Evolutionary conservation across 148 eudicot species (phyloP), one percentile per base, ranked within the genome.

Genomic region (Beta vulgaris): DNA sequence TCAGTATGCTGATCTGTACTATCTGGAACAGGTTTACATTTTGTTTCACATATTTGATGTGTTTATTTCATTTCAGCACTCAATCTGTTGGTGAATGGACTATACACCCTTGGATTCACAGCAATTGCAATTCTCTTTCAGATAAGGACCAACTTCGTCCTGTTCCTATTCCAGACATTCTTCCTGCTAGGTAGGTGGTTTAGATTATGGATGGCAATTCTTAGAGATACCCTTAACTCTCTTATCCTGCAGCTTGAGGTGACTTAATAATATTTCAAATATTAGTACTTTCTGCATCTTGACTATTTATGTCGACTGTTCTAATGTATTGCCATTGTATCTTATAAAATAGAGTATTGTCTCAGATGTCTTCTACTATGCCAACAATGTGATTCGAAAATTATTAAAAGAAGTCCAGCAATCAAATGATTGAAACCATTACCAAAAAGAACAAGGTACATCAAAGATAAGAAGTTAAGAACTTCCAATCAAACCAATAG

Each of bases 61-160:
- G 9, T 46, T 57, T 49, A 58, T 13, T 72, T 40, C 75, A 46
- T 73, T 44, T 81, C 83, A 95, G 99, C 40, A 60, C 92, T 74
- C 85, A 87, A 58, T 61, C 83, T 60, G 89, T 85, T 26, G 89
- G 78, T 73, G 96, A 95, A 81, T 95, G 99, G 99, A 88, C 89
- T 39, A 77, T 95, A 79, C 88, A 92, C 84, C 98, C 99, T 58
- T 95, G 99, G 99, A 89, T 95, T 72, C 99, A 95, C 79, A 92
- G 97, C 86, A 95, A 95, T 78, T 92, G 97, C 85, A 95, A 95
- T 80, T 89, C 90, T 21, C 79, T 89, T 63, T 86, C 96, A 19
- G 99, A 95, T 76, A 77, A 75, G 69, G 99, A 95, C 78, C 99
- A 95, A 80, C 96, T 95, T 72, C 99, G 99, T 69, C 79, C 98